These are phyloP conservation scores for Psilocybe cyanescens DNA, from an alignment of 768 basidiomycete genomes.

Conservation along the genomic window DNA sequence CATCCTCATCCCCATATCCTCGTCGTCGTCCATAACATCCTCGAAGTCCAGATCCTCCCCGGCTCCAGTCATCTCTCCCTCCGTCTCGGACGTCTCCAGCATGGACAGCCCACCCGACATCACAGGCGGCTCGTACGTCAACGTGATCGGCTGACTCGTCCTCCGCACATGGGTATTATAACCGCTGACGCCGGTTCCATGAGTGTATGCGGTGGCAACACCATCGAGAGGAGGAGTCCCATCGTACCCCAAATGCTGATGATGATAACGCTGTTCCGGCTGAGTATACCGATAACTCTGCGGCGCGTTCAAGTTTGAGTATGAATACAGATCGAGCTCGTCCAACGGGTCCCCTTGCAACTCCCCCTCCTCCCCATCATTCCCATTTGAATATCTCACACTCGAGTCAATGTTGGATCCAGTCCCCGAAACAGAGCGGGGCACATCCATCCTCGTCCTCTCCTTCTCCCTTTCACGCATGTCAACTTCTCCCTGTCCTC, in stretches of 20 bases:
- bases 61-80: background rate
- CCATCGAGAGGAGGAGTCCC: background rate
- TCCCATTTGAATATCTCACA: background rate
- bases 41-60: slow-evolving; percentile 7
- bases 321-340: slow-evolving; percentile 2
- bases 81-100: slow-evolving; percentile 11
- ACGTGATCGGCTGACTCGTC: slow-evolving; percentile 8
- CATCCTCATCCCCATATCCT: background rate
- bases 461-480: background rate
- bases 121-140: slow-evolving; percentile 14
- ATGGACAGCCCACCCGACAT: slow-evolving; percentile 9
- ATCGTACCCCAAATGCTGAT: background rate
- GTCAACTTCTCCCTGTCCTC: background rate
- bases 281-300: background rate
- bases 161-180: background rate
- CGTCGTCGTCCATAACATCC: slow-evolving; percentile 1
- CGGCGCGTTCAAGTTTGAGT: background rate
- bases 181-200: background rate
- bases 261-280: background rate
- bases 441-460: background rate
- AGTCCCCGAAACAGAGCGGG: background rate
- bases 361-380: background rate
- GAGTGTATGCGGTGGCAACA: too few species aligned
- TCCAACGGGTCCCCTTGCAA: background rate
- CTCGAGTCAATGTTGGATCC: background rate